phyloP scores from a whole-genome alignment of 768 basidiomycete species.

The Hemileccinum impolitum region DNA sequence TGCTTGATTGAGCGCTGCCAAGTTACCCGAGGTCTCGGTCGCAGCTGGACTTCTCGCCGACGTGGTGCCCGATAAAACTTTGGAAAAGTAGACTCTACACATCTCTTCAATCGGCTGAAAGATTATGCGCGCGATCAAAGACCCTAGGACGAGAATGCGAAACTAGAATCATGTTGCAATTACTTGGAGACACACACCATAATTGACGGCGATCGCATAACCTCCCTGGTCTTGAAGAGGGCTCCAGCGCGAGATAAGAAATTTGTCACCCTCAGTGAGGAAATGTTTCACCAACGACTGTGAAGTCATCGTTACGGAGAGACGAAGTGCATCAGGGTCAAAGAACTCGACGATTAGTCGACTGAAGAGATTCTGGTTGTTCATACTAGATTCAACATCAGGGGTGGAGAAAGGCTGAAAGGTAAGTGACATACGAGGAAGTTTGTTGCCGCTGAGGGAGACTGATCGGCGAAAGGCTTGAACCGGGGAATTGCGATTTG shows the following conservation, averaged over 20 bases:
- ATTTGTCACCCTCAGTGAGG: conserved; percentile 92
- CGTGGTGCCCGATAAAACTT: conserved; percentile 38
- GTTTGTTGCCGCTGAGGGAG: conserved; percentile 16
- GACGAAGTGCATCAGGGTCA: conserved; percentile 45
- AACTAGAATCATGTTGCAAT: neutral
- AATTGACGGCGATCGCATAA: conserved; percentile 94
- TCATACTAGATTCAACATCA: neutral
- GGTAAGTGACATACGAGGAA: conserved; percentile 16
- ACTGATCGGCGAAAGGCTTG: conserved; percentile 32
- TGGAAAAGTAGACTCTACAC: conserved; percentile 85
- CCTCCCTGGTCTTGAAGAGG: conserved; percentile 87
- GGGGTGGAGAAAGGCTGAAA: neutral
- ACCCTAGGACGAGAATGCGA: conserved; percentile 50
- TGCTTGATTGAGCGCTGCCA: conserved; percentile 36
- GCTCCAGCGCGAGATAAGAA: conserved; percentile 82
- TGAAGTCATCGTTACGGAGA: conserved; percentile 80
- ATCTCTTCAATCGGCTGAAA: conserved; percentile 98
- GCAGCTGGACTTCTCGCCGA: conserved; percentile 4
- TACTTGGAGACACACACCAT: conserved; percentile 55
- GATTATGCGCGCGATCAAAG: conserved; percentile 84
- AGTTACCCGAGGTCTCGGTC: neutral
- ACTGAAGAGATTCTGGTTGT: conserved; percentile 7
- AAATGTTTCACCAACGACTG: conserved; percentile 94
- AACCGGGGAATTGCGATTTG: conserved; percentile 37
- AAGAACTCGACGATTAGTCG: conserved; percentile 33